A percentile compares a stretch with the other conserved stretches of the same genome.
These are phyloP conservation scores for Microdochium bolleyi DNA, from an alignment of 2,329 filamentous ascomycete genomes.

Conservation along the genomic window DNA sequence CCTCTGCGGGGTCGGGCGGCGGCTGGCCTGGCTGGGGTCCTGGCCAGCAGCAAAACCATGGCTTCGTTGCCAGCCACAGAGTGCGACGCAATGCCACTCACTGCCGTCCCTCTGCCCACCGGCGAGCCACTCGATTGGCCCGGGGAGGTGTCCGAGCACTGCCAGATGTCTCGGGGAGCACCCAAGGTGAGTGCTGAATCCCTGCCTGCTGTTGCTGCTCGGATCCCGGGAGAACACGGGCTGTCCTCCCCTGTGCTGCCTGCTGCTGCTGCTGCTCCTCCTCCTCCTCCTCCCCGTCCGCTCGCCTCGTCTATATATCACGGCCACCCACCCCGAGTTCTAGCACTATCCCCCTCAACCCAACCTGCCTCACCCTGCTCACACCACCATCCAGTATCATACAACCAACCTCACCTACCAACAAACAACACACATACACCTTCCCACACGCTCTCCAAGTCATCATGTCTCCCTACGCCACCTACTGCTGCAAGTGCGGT, in stretches of 20 bases:
- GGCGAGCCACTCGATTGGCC: background rate
- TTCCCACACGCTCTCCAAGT: slow-evolving; percentile 1
- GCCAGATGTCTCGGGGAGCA: background rate
- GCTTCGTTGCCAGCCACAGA: background rate
- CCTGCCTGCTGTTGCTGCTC: background rate
- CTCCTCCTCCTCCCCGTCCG: background rate
- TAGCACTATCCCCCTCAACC: too few relatives aligned
- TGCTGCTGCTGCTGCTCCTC: too few relatives aligned
- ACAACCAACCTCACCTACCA: background rate
- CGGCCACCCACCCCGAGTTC: background rate
- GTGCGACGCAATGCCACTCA: background rate
- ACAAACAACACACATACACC: background rate
- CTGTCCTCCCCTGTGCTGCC: background rate
- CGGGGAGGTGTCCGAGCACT: background rate
- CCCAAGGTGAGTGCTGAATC: background rate
- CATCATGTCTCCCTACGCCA: slow-evolving; percentile 32
- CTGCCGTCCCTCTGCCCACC: background rate
- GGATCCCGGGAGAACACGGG: background rate
- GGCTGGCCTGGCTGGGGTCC: too few relatives aligned
- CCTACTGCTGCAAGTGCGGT: slow-evolving; percentile 48
- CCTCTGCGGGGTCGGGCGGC: too few relatives aligned
- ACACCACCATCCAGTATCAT: background rate
- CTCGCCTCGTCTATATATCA: background rate
- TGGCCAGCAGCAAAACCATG: too few relatives aligned
- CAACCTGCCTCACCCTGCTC: background rate